phyloP scores from a whole-genome alignment of 2,329 filamentous ascomycete genomes.

The Phyllosticta citrichinensis region DNA sequence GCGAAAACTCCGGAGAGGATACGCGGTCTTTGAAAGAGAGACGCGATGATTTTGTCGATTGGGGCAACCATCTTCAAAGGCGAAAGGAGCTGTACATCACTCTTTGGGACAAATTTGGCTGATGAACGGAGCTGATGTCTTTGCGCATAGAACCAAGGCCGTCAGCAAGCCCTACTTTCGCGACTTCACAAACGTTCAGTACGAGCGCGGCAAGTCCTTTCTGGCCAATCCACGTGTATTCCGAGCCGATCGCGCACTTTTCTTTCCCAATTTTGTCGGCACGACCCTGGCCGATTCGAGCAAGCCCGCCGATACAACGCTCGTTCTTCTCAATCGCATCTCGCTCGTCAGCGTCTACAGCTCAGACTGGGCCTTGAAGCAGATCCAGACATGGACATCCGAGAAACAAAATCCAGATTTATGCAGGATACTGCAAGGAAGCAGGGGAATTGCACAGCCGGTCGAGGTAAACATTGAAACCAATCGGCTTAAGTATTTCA shows the following conservation, averaged over 20 bases:
- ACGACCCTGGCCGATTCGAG: slow-evolving; percentile 55
- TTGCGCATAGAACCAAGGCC: slow-evolving; percentile 51
- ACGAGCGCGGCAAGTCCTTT: slow-evolving; percentile 84
- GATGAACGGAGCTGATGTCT: not conserved
- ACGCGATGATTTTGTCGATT: slow-evolving; percentile 71
- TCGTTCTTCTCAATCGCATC: slow-evolving; percentile 60
- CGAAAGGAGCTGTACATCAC: slow-evolving; percentile 60
- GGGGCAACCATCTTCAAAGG: slow-evolving; percentile 70
- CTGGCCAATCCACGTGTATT: slow-evolving; percentile 77
- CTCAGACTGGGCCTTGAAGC: slow-evolving; percentile 74
- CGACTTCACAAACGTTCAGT: slow-evolving; percentile 78
- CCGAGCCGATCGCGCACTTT: slow-evolving; percentile 69
- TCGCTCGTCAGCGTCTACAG: slow-evolving; percentile 75
- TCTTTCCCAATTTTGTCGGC: slow-evolving; percentile 87
- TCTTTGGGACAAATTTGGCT: not conserved
- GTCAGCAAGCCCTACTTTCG: slow-evolving; percentile 87
- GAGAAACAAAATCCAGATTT: slow-evolving; percentile 59
- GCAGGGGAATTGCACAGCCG: slow-evolving; percentile 53
- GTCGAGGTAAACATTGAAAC: slow-evolving; percentile 87
- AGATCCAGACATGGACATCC: slow-evolving; percentile 60
- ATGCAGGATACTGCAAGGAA: slow-evolving; percentile 47
- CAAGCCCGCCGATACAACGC: slow-evolving; percentile 57
- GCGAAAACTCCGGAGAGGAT: slow-evolving; percentile 76
- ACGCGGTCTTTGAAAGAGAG: slow-evolving; percentile 55
- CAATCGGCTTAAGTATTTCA: slow-evolving; percentile 53